These are phyloP conservation scores for Leccinum sublutescens DNA, from an alignment of 768 basidiomycete genomes.

Conservation along the genomic window DNA sequence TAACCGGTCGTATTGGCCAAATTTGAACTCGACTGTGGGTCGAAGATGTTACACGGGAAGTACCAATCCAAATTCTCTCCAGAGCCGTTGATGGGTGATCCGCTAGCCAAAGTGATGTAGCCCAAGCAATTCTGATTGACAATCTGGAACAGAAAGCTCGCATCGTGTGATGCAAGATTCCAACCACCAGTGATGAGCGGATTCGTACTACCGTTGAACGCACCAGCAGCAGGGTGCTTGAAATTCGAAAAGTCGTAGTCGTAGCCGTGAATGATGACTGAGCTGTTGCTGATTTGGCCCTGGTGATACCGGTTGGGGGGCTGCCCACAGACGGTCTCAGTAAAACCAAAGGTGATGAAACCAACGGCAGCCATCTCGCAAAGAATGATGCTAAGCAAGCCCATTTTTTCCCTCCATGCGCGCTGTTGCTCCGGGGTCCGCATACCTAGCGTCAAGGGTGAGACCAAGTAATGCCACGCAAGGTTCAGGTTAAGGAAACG, in stretches of 20 bases:
- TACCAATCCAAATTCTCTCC: constrained; percentile 82
- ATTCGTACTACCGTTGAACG: constrained; percentile 79
- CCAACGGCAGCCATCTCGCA: constrained; percentile 91
- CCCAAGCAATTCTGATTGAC: constrained; percentile 80
- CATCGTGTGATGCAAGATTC: constrained; percentile 83
- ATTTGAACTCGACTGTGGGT: constrained; percentile 59
- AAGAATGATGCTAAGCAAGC: constrained; percentile 77
- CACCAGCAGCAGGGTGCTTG: constrained; percentile 68
- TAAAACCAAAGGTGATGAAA: constrained; percentile 99
- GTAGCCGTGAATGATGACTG: constrained; percentile 92
- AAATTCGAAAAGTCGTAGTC: constrained; percentile 90
- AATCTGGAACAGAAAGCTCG: constrained; percentile 93
- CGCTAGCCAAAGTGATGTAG: constrained; percentile 68
- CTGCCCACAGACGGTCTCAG: constrained; percentile 86
- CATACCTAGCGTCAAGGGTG: constrained; percentile 54
- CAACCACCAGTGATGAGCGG: constrained; percentile 78
- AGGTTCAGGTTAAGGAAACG: constrained; percentile 34
- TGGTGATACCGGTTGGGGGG: constrained; percentile 82
- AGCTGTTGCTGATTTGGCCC: constrained; percentile 70
- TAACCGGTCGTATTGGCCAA: constrained; percentile 66
- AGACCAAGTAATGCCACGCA: constrained; percentile 3
- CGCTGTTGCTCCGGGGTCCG: constrained; percentile 89
- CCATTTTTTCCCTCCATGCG: constrained; percentile 99
- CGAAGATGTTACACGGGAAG: constrained; percentile 93
- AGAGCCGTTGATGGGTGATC: constrained; percentile 66